These are phyloP conservation scores for Przewalskia tangutica DNA, from an alignment of 257 asterid genomes.

Conservation along the genomic window DNA sequence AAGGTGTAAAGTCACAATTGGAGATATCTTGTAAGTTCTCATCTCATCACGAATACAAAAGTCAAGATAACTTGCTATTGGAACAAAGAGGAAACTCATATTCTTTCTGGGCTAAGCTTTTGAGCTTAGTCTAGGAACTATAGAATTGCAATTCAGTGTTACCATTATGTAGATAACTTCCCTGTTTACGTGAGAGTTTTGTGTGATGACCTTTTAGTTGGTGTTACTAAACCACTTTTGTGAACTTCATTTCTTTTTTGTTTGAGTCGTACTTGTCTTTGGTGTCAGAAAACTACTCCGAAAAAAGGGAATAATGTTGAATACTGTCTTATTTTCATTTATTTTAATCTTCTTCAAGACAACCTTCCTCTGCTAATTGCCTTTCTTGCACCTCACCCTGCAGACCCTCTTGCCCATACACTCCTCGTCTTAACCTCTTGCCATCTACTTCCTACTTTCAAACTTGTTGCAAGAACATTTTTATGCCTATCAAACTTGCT, in stretches of 20 bases:
- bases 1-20: constrained; percentile 56
- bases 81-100: neutral
- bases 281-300: neutral
- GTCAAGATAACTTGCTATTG: neutral
- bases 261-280: neutral
- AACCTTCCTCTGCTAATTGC: neutral
- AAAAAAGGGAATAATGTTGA: neutral
- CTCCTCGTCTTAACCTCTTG: neutral
- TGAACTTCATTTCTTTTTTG: neutral
- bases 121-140: neutral
- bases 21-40: constrained; percentile 59
- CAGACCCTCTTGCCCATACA: neutral
- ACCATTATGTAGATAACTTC: neutral
- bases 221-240: neutral
- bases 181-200: neutral
- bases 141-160: neutral
- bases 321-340: neutral
- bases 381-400: neutral
- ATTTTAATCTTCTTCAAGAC: neutral
- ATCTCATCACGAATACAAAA: neutral
- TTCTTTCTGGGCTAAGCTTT: neutral
- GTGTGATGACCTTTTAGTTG: neutral
- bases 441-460: neutral
- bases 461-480: neutral
- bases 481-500: neutral